Evolutionary conservation across 1,284 basidiomycete species (phyloP).

Genomic region (Gymnopus androsaceus): DNA sequence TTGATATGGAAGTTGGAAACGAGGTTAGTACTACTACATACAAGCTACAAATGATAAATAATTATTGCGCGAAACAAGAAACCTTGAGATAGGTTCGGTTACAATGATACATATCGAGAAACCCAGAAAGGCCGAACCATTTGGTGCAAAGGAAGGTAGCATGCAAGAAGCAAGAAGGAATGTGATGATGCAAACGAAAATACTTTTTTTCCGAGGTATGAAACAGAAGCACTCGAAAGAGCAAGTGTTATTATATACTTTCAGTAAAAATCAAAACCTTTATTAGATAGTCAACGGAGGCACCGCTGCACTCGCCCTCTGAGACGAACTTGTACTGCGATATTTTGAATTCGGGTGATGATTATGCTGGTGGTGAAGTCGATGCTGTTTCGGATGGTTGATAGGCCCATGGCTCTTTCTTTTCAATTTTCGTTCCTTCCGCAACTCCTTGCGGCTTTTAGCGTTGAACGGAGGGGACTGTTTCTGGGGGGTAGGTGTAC

Average conservation of each 20-base stretch:
- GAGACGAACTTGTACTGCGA: conserved; percentile 57
- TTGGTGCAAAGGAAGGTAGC: no score
- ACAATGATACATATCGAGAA: no score
- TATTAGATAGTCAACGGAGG: conserved; percentile 16
- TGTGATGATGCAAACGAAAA: not conserved
- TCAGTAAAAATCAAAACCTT: not conserved
- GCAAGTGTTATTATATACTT: not conserved
- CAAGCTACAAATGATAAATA: no score
- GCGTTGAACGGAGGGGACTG: conserved; percentile 28
- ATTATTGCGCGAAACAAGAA: no score
- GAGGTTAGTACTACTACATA: no score
- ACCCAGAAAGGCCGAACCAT: no score
- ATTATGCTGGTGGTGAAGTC: conserved; percentile 45
- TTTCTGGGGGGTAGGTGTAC: conserved; percentile 44
- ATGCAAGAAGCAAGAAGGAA: not conserved
- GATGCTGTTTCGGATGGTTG: conserved; percentile 32
- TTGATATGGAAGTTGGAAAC: no score
- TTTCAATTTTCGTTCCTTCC: conserved; percentile 65
- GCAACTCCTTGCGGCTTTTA: conserved; percentile 57
- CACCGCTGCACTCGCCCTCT: conserved; percentile 42
- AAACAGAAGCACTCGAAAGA: not conserved
- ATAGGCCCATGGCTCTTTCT: conserved; percentile 49
- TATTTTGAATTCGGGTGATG: conserved; percentile 72
- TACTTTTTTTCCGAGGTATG: not conserved
- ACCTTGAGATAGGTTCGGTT: no score